These are phyloP conservation scores for Umbelopsis ramanniana DNA, from an alignment of 192 early-diverging fungal genomes.

Conservation along the genomic window DNA sequence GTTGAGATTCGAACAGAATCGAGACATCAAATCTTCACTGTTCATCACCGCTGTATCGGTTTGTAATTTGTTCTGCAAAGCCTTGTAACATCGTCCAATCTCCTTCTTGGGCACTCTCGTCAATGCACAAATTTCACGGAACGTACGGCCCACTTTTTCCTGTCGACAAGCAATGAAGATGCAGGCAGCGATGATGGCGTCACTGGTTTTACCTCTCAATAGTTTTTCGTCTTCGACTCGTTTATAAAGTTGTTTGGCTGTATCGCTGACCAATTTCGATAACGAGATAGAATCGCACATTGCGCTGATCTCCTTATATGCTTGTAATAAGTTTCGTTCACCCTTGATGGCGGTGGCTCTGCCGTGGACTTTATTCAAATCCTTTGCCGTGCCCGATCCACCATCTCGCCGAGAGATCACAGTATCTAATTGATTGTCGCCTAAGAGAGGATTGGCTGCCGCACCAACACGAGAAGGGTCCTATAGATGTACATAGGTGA, in stretches of 20 bases:
- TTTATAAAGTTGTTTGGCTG: constrained; percentile 90
- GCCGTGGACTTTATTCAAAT: constrained; percentile 74
- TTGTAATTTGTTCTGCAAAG: constrained; percentile 58
- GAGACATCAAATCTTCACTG: constrained; percentile 73
- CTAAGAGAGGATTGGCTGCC: constrained; percentile 76
- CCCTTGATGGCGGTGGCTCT: constrained; percentile 73
- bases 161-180: constrained; percentile 93
- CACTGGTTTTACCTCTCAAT: constrained; percentile 78
- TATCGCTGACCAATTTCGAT: constrained; percentile 69
- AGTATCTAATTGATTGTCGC: constrained; percentile 82
- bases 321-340: constrained; percentile 73
- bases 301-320: constrained; percentile 75
- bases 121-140: constrained; percentile 90
- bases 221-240: constrained; percentile 83
- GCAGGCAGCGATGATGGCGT: constrained; percentile 87
- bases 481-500: neutral
- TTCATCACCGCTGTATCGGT: constrained; percentile 68
- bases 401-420: constrained; percentile 79
- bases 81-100: constrained; percentile 85
- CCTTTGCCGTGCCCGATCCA: constrained; percentile 69
- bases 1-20: constrained; percentile 82
- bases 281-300: constrained; percentile 86
- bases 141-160: constrained; percentile 82
- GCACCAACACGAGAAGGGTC: constrained; percentile 93
- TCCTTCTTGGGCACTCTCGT: constrained; percentile 94